Percentiles rank a stretch among this genome's conserved stretches.
phyloP scores from a whole-genome alignment of 2,329 filamentous ascomycete species.

The Fusarium nygamai region DNA sequence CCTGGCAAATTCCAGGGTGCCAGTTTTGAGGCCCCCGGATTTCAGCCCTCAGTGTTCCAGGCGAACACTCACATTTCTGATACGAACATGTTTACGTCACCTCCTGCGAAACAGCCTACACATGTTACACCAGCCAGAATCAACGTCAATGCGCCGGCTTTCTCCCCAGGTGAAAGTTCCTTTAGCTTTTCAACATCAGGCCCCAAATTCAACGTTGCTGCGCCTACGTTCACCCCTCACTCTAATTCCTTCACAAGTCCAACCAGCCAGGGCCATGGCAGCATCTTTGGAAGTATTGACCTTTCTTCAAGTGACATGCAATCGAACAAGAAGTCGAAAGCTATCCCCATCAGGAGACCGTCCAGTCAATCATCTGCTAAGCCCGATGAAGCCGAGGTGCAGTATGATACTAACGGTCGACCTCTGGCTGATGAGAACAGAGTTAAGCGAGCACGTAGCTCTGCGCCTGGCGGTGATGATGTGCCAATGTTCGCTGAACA shows the following conservation, averaged over 20 bases:
- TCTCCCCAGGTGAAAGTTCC: conserved; percentile 72
- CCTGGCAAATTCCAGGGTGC: conserved; percentile 18
- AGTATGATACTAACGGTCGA: conserved; percentile 59
- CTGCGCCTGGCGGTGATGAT: conserved; percentile 73
- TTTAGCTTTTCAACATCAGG: conserved; percentile 76
- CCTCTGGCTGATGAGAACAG: conserved; percentile 72
- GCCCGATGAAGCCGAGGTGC: conserved; percentile 37
- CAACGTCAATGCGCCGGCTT: conserved; percentile 75
- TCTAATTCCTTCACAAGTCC: conserved; percentile 60
- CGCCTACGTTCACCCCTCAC: conserved; percentile 78
- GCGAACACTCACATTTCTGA: conserved; percentile 39
- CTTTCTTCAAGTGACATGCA: conserved; percentile 71
- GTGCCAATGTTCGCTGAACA: conserved; percentile 78
- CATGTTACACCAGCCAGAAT: conserved; percentile 59
- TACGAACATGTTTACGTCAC: conserved; percentile 34
- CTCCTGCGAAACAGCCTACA: conserved; percentile 19
- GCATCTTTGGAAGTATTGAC: conserved; percentile 77
- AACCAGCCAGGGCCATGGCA: conserved; percentile 52
- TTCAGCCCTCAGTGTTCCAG: conserved; percentile 60
- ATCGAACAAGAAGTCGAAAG: conserved; percentile 78
- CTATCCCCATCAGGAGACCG: conserved; percentile 81
- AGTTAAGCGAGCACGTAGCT: conserved; percentile 78
- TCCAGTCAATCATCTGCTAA: conserved; percentile 59
- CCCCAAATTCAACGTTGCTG: conserved; percentile 78
- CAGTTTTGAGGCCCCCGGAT: conserved; percentile 17